These are phyloP conservation scores for Penicillium sp. DNA, from an alignment of 2,329 filamentous ascomycete genomes.

Conservation along the genomic window DNA sequence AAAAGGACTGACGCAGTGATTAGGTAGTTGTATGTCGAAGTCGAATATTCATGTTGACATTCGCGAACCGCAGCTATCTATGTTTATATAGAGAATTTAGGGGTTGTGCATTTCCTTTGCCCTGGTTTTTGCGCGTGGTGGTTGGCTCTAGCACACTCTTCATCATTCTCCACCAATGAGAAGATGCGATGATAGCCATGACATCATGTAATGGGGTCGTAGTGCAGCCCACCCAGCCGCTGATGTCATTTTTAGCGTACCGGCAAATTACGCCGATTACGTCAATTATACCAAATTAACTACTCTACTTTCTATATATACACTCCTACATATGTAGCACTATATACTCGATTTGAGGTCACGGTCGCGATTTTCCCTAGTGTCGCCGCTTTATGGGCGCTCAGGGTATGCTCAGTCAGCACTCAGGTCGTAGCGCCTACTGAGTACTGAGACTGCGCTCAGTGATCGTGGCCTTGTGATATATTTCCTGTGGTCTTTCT, in stretches of 20 bases:
- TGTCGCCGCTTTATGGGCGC: no score
- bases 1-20: neutral
- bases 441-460: no score
- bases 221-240: conserved; percentile 11
- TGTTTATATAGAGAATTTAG: conserved; percentile 19
- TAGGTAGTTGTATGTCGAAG: neutral
- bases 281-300: neutral
- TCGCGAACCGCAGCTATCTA: conserved; percentile 5
- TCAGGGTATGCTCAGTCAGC: no score
- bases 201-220: conserved; percentile 13
- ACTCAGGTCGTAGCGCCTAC: no score
- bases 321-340: no score
- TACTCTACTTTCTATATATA: no score
- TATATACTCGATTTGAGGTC: no score
- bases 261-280: neutral
- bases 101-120: conserved; percentile 1
- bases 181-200: neutral
- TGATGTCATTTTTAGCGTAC: conserved; percentile 19
- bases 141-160: neutral
- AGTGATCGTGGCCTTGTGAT: no score
- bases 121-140: conserved; percentile 15
- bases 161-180: conserved; percentile 19
- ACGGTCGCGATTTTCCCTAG: no score
- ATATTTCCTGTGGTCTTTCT: no score
- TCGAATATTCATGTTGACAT: neutral